Conservation (phyloP, 106 monocot species). For the Cymbidium sinense region DNA sequence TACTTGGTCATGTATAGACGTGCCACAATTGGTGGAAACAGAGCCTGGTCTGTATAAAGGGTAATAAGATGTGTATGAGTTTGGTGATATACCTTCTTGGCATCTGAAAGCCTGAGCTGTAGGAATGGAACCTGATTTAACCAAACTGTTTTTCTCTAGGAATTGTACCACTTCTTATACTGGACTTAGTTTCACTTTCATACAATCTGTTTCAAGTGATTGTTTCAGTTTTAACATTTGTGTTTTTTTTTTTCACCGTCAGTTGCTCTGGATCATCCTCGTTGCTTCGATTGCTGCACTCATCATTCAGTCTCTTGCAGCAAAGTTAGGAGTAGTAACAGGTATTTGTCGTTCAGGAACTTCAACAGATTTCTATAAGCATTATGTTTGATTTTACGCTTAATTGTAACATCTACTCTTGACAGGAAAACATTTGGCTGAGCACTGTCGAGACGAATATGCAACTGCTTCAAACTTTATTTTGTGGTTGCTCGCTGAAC, state of each 20-base stretch:
- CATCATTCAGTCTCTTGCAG: constrained; percentile 83
- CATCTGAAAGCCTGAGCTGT: background rate
- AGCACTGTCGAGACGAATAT: constrained; percentile 94
- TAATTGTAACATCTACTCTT: background rate
- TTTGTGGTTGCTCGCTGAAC: constrained; percentile 83
- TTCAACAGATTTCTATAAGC: background rate
- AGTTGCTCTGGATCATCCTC: constrained; percentile 95
- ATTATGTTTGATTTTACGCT: background rate
- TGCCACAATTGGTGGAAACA: background rate
- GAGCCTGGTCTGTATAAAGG: background rate
- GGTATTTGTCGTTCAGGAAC: constrained; percentile 26
- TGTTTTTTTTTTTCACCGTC: background rate
- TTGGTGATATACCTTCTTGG: no score
- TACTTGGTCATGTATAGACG: background rate
- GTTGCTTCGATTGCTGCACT: constrained; percentile 82
- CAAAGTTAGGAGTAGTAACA: constrained; percentile 90
- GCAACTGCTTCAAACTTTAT: constrained; percentile 55
- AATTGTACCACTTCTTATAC: background rate
- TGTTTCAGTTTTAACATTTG: background rate
- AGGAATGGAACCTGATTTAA: background rate
- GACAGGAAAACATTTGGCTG: constrained; percentile 92
- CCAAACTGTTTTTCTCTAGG: background rate
- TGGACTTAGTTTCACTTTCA: background rate
- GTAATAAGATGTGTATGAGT: background rate
- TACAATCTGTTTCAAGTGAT: background rate